Evolutionary conservation across 208 protist species (phyloP).

Genomic region (Leishmania tropica): DNA sequence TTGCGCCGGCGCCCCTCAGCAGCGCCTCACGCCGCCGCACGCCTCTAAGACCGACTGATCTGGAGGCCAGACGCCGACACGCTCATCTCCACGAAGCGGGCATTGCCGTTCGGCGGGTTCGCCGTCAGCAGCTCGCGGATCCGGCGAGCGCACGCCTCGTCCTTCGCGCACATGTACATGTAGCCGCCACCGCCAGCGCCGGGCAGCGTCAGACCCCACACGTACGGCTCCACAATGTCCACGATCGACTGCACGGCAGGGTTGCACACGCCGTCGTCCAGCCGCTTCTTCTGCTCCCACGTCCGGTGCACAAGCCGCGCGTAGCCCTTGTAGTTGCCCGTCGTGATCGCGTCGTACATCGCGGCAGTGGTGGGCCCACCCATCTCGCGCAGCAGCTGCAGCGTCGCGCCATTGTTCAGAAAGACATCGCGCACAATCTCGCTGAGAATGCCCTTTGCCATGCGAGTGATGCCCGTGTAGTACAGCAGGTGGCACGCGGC

Average conservation of each 20-base stretch:
- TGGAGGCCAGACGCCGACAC: conserved; percentile 41
- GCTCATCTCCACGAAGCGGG: conserved; percentile 59
- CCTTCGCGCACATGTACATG: conserved; percentile 66
- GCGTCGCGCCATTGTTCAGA: conserved; percentile 33
- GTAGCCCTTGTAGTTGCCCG: conserved; percentile 38
- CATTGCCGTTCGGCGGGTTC: conserved; percentile 44
- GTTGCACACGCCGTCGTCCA: conserved; percentile 47
- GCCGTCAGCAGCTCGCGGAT: conserved; percentile 42
- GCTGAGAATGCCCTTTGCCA: conserved; percentile 44
- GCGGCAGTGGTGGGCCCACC: conserved; percentile 28
- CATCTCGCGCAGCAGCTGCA: conserved; percentile 48
- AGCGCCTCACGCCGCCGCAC: neutral
- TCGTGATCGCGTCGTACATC: conserved; percentile 52
- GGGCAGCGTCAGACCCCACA: conserved; percentile 49
- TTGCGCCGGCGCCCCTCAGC: neutral
- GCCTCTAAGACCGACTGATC: conserved; percentile 24
- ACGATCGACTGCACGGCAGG: conserved; percentile 42
- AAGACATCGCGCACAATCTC: conserved; percentile 55
- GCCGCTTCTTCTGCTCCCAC: conserved; percentile 58
- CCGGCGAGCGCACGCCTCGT: conserved; percentile 32
- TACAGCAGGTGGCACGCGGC: conserved; percentile 55
- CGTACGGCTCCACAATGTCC: conserved; percentile 39
- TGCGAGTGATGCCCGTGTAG: conserved; percentile 63
- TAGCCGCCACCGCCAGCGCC: conserved; percentile 77
- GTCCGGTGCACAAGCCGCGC: conserved; percentile 39